Base-by-base conservation (phyloP, 345 rosid genomes). In the Populus davidiana region DNA sequence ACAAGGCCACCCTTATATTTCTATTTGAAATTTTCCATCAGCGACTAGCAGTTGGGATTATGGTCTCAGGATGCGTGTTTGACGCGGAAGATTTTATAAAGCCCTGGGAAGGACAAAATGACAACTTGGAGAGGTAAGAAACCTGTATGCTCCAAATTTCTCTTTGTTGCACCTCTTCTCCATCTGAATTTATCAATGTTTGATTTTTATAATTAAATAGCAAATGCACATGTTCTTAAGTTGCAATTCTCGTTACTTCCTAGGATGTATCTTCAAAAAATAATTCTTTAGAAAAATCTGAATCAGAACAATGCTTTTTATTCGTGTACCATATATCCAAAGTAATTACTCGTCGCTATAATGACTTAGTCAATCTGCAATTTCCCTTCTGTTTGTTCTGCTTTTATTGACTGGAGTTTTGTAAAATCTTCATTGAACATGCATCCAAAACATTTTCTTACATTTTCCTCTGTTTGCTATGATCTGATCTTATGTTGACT, bases 11-110 rank as follows among this genome's bases (percentile, higher is more conserved):
- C 69, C 72, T 82, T 87, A 72, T 59, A 33, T 80, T 33, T 78
- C 56, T 81, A 12, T 72, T 70, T 73, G 9, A 68, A 79, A 62
- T 39, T 80, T 38, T 85, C 38, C 83, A 63, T 72, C 91, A 96
- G 99, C 88, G 94, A 68, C 85, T 96, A 83, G 98, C 97, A 18
- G 97, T 96, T 73, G 99, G 86, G 84, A 89, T 96, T 81, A 82
- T 89, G 86, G 80, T 93, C 70, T 86, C 97, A 76, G 99, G 99
- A 43, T 86, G 90, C 80, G 91, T 88, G 52, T 93, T 93, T 75
- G 83, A 85, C 1, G 87, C 84, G 81, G 94, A 87, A 50, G 99
- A 96, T 86, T 96, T 88, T 85, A 39, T 84, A 78, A 87, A 83
- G 86, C 98, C 99, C 64, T 96, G 99, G 99, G 90, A 93, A 86